Conservation (phyloP, 2,329 filamentous ascomycete species). For the Orbilia ellipsospora region DNA sequence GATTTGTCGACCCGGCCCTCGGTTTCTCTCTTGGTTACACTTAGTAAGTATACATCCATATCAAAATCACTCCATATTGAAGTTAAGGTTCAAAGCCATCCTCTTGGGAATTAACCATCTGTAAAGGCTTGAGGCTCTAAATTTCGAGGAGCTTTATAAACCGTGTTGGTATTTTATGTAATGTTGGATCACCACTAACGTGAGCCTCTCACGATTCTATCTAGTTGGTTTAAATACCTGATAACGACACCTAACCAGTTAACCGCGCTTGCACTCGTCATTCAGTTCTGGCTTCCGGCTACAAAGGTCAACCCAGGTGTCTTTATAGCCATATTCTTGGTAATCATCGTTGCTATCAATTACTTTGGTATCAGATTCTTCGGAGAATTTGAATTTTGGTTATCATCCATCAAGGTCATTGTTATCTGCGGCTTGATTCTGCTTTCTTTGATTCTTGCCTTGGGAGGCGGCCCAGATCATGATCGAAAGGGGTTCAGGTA, state of each 20-base stretch:
- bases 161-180: background rate
- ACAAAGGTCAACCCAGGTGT: slow-evolving; percentile 79
- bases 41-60: slow-evolving; percentile 30
- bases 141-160: no score
- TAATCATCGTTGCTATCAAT: slow-evolving; percentile 74
- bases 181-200: slow-evolving; percentile 6
- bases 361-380: slow-evolving; percentile 77
- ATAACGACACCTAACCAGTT: slow-evolving; percentile 87
- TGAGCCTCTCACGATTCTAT: background rate
- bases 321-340: slow-evolving; percentile 78
- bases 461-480: slow-evolving; percentile 73
- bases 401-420: slow-evolving; percentile 73
- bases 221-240: slow-evolving; percentile 78
- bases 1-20: slow-evolving; percentile 78
- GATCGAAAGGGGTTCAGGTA: slow-evolving; percentile 74
- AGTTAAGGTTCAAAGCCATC: background rate
- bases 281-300: slow-evolving; percentile 78
- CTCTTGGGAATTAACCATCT: no score
- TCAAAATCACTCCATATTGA: background rate
- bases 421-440: slow-evolving; percentile 75
- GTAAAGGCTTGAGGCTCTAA: no score
- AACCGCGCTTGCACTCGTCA: slow-evolving; percentile 80
- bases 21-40: slow-evolving; percentile 76
- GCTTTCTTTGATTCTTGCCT: slow-evolving; percentile 72
- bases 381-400: slow-evolving; percentile 73